Evolutionary conservation across 352 stramenopile genomes (phyloP), one percentile per base, ranked within the genome.

Genomic region (Blastocystis sp.): DNA sequence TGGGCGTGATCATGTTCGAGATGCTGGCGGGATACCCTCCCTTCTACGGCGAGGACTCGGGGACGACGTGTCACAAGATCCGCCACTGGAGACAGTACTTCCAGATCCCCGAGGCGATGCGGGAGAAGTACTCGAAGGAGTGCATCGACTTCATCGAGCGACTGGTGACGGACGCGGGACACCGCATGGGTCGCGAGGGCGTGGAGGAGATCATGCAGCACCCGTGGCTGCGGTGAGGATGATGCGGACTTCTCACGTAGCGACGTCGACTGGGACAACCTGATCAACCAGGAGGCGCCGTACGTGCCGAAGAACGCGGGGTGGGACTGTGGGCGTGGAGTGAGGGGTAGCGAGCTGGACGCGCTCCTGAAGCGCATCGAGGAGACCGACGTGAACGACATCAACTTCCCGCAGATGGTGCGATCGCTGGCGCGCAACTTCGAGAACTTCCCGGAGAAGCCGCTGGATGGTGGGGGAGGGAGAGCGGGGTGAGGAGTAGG

Each of bases 1-100:
- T 99, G 65, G 96, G 96, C 34, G 96, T 99, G 18, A 99, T 99
- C 87, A 94, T 99, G 90, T 98, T 97, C 89, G 95, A 99, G 90
- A 98, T 95, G 88, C 90, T 99, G 46, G 93, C 98, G 14, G 96
- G 96, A 16, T 98, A 98, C 89, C 97, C 96, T 49, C 96, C 96
- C 11, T 99, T 99, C 88, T 98, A 98, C 89, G 94, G 95, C 1
- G 95, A 98, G 87, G 92, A 96, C 84, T 93, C 95, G 11, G 94
- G 98, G 81, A 93, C 94, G 53, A 99, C 96, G 8, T 99, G 96
- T 88, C n/a, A 44, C 6, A 71, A 98, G 88, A 97, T 97, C 87
- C 87, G 95, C 29, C 88, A 94, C 84, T 95, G 92, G 92, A 90
- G 90, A 46, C 89, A 94, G 86, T 92, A 91, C 38, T 92, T 97